Evolutionary conservation across 805 yeast species (phyloP), one percentile per base, ranked within the genome.

Genomic region (Debaryomyces prosopidis): DNA sequence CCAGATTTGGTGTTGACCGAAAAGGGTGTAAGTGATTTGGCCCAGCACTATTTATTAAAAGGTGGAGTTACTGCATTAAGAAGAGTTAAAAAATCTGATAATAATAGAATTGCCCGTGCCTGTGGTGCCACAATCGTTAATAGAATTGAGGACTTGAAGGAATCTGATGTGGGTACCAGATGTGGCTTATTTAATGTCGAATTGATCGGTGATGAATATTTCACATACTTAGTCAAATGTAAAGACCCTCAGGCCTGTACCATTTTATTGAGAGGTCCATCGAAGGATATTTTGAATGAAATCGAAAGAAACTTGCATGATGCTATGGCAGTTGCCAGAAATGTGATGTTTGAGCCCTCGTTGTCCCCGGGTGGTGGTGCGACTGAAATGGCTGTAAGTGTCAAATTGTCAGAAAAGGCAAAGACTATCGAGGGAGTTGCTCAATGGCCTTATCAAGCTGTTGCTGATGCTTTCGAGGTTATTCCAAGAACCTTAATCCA

Each of bases 331-430:
- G 99, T 94, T 38, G 84, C 98, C 15, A 82, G 97, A 67, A 94
- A 94, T 62, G 97, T 94, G 30, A 79, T 89, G 77, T 84, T 92
- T 56, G 96, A 92, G 66, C 99, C 99, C 42, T 82, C 91, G 35
- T 79, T 94, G 62, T 80, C 96, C 2, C 99, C 99, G 40, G 99
- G 99, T 59, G 99, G 99, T 49, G 99, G 99, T 58, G 99, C 99
- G 43, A 92, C 97, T 23, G 99, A 94, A 73, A 94, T 94, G 98
- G 98, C 98, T 2, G 90, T 94, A 33, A 79, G 92, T 48, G 97
- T 94, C 26, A 82, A 77, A 53, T 77, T 94, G 48, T 80, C 96
- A 14, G 97, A 91, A 64, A 85, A 82, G 71, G 97, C 98, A 40
- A 92, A 90, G 73, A 77, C 83, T 41, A 81, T 94, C 54, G 97